A percentile compares a stretch with the other conserved stretches of the same genome.
Evolutionary conservation across 257 asterid species (phyloP).

Genomic region (Hygrophila difformis): DNA sequence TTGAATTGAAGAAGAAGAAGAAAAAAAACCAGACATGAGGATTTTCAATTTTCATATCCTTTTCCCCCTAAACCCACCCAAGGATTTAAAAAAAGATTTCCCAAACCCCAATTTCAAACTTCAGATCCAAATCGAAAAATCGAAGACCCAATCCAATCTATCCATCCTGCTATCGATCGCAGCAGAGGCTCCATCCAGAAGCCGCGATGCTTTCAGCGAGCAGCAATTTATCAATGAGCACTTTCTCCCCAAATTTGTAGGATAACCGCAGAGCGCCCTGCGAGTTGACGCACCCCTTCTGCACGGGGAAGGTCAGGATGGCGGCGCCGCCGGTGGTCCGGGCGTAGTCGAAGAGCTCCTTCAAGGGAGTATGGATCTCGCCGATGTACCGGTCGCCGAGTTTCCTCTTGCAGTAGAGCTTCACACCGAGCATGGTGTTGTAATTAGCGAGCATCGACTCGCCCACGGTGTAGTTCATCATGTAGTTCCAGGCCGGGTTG

Average conservation of each 20-base stretch:
- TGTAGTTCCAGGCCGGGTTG: constrained; percentile 74
- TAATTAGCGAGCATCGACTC: constrained; percentile 36
- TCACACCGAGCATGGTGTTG: constrained; percentile 38
- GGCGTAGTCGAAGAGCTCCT: constrained; percentile 48
- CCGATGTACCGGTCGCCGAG: constrained; percentile 59
- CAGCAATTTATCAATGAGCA: constrained; percentile 32
- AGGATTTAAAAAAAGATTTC: no score
- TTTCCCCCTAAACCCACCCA: no score
- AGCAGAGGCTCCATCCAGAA: no score
- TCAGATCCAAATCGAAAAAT: no score
- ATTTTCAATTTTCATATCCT: no score
- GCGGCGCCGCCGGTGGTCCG: constrained; percentile 37
- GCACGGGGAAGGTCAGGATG: constrained; percentile 32
- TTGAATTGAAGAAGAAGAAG: no score
- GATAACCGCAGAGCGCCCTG: constrained; percentile 48
- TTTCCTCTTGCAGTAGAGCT: constrained; percentile 41
- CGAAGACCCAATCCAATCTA: no score
- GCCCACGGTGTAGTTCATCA: constrained; percentile 27
- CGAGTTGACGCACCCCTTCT: constrained; percentile 34
- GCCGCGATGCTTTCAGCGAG: no score
- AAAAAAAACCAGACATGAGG: no score
- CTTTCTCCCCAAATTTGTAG: constrained; percentile 47
- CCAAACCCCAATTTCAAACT: no score
- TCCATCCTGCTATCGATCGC: no score
- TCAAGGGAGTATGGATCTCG: constrained; percentile 47